phyloP scores from a whole-genome alignment of 306 rosid species.

The Coriaria nepalensis region DNA sequence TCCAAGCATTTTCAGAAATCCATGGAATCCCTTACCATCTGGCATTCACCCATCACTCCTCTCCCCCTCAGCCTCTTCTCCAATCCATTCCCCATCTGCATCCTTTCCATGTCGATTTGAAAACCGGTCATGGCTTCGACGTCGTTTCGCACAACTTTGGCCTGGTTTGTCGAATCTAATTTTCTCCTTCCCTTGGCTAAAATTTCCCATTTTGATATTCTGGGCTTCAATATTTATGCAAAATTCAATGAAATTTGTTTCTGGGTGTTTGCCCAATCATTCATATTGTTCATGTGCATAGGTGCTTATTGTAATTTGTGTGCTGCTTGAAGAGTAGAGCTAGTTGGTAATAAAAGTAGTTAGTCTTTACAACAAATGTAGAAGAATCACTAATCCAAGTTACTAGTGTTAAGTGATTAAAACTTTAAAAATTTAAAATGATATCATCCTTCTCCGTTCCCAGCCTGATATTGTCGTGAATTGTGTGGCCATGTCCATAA shows the following conservation, averaged over 20 bases:
- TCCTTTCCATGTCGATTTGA: conserved; percentile 57
- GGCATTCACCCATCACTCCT: conserved; percentile 60
- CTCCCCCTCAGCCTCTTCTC: conserved; percentile 38
- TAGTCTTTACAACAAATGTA: no score
- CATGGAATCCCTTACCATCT: conserved; percentile 29
- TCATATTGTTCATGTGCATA: no score
- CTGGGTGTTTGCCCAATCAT: neutral
- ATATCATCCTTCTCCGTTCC: conserved; percentile 15
- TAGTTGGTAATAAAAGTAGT: no score
- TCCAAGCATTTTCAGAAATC: conserved; percentile 32
- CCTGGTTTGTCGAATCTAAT: conserved; percentile 30
- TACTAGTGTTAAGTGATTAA: neutral
- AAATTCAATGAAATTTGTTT: neutral
- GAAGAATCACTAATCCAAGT: no score
- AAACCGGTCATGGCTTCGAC: conserved; percentile 62
- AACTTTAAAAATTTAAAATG: conserved; percentile 17
- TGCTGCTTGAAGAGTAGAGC: no score
- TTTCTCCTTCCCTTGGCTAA: neutral
- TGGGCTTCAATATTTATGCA: no score
- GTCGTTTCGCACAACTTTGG: conserved; percentile 53
- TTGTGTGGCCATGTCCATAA: conserved; percentile 80
- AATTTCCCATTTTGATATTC: conserved; percentile 10
- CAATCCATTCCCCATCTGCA: conserved; percentile 35
- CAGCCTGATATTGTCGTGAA: conserved; percentile 87
- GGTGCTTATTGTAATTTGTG: no score